A percentile compares a stretch with the other conserved stretches of the same genome.
phyloP scores from a whole-genome alignment of 345 rosid genomes.

The Chamaenerion angustifolium region DNA sequence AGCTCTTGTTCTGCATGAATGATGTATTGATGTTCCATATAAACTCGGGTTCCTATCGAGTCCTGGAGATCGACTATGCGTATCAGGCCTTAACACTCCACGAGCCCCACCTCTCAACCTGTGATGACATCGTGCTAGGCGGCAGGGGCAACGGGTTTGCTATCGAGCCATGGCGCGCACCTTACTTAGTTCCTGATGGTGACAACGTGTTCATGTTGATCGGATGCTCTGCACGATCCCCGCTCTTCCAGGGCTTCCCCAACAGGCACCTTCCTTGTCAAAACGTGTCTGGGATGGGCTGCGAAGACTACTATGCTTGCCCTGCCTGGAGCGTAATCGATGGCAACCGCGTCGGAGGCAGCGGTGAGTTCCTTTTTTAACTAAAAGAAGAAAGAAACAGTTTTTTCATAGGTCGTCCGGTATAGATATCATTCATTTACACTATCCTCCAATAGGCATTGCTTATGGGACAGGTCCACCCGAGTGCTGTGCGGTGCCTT shows the following conservation, averaged over 20 bases:
- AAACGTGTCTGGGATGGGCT: constrained; percentile 88
- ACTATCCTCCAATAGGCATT: not conserved
- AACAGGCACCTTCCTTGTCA: constrained; percentile 66
- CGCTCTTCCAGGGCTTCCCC: constrained; percentile 80
- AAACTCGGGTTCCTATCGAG: constrained; percentile 72
- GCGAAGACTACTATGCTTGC: constrained; percentile 67
- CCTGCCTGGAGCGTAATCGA: constrained; percentile 59
- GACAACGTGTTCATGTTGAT: constrained; percentile 83
- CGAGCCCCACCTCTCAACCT: constrained; percentile 76
- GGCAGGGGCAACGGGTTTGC: constrained; percentile 73
- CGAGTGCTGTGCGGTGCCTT: constrained; percentile 64
- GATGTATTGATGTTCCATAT: constrained; percentile 82
- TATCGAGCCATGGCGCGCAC: constrained; percentile 59
- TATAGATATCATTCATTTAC: not conserved
- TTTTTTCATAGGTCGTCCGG: too few species aligned
- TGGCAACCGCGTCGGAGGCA: constrained; percentile 13
- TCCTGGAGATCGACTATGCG: constrained; percentile 68
- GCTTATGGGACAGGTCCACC: constrained; percentile 47
- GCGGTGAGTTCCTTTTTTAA: not conserved
- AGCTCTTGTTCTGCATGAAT: constrained; percentile 72
- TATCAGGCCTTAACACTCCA: constrained; percentile 60
- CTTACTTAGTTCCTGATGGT: constrained; percentile 53
- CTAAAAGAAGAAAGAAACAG: too few species aligned
- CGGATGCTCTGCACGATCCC: constrained; percentile 67
- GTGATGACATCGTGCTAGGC: constrained; percentile 54